Evolutionary conservation across 2,329 filamentous ascomycete species (phyloP).

Genomic region (Beauveria brongniartii): DNA sequence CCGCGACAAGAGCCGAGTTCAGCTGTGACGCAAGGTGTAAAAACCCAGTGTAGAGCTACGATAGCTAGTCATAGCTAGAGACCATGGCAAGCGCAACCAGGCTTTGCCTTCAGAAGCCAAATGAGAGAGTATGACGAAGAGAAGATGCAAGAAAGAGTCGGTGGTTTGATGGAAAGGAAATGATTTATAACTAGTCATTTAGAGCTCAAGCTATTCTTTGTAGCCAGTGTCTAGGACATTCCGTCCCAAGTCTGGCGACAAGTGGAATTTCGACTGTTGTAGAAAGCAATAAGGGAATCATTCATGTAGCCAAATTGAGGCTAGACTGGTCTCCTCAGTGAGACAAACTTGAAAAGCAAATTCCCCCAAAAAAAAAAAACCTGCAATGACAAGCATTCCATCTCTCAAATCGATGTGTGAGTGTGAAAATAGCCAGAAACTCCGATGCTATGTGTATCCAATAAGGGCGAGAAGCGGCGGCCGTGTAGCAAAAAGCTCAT

Average conservation of each 20-base stretch:
- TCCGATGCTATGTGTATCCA: slow-evolving; percentile 5
- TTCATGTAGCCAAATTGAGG: slow-evolving; percentile 1
- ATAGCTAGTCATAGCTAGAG: too few species aligned
- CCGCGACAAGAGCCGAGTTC: too few species aligned
- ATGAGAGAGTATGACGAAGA: background rate
- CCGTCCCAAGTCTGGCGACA: slow-evolving; percentile 1
- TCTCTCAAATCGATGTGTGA: background rate
- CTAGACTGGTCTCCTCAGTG: background rate
- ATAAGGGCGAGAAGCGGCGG: background rate
- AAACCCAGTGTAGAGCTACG: too few species aligned
- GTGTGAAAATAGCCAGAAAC: background rate
- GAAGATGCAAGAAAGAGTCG: background rate
- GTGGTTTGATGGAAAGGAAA: background rate
- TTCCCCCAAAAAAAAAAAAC: background rate
- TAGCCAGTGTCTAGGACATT: background rate
- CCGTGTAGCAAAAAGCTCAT: background rate
- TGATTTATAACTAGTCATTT: background rate
- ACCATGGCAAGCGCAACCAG: too few species aligned
- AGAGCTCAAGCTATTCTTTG: background rate
- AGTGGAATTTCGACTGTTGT: background rate
- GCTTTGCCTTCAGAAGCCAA: background rate
- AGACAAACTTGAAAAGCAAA: background rate
- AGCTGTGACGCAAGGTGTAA: too few species aligned
- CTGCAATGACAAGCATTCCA: background rate
- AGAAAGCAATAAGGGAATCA: slow-evolving; percentile 4